Percentiles rank a stretch among this genome's conserved stretches.
Conservation (phyloP, 371 early-diverging fungal species). For the Mycotypha africana region DNA sequence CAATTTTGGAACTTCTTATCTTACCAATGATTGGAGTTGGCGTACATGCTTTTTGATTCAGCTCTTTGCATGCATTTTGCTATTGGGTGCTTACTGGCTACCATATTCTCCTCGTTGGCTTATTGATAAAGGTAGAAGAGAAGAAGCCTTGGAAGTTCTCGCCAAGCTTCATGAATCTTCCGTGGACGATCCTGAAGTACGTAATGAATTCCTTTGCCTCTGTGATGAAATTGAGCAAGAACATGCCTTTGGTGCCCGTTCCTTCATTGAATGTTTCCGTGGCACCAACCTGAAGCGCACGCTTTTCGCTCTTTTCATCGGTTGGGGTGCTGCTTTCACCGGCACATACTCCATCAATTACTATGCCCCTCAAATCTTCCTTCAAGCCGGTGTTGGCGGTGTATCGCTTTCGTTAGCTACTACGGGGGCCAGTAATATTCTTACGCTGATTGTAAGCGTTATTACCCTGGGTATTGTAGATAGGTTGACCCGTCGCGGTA, state of each 20-base stretch:
- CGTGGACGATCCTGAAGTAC: slow-evolving; percentile 32
- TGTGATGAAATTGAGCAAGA: slow-evolving; percentile 34
- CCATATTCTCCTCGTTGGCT: slow-evolving; percentile 46
- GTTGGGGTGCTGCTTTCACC: slow-evolving; percentile 57
- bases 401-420: slow-evolving; percentile 29
- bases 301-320: slow-evolving; percentile 38
- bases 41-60: slow-evolving; percentile 34
- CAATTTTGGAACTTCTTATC: slow-evolving; percentile 40
- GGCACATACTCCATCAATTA: slow-evolving; percentile 58
- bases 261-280: slow-evolving; percentile 32
- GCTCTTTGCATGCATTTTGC: slow-evolving; percentile 16
- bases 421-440: slow-evolving; percentile 32
- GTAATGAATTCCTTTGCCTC: slow-evolving; percentile 28
- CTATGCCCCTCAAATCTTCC: slow-evolving; percentile 38
- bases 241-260: slow-evolving; percentile 33
- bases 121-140: slow-evolving; percentile 39
- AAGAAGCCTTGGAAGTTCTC: slow-evolving; percentile 40
- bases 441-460: slow-evolving; percentile 38
- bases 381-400: slow-evolving; percentile 29
- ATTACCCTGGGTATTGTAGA: slow-evolving; percentile 57
- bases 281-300: slow-evolving; percentile 36
- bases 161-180: slow-evolving; percentile 37
- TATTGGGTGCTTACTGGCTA: slow-evolving; percentile 9
- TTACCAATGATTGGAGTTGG: slow-evolving; percentile 36
- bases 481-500: slow-evolving; percentile 37